Evolutionary conservation across 495 filamentous ascomycete species (phyloP), one percentile per base, ranked within the genome.

Genomic region (Cudoniella acicularis): DNA sequence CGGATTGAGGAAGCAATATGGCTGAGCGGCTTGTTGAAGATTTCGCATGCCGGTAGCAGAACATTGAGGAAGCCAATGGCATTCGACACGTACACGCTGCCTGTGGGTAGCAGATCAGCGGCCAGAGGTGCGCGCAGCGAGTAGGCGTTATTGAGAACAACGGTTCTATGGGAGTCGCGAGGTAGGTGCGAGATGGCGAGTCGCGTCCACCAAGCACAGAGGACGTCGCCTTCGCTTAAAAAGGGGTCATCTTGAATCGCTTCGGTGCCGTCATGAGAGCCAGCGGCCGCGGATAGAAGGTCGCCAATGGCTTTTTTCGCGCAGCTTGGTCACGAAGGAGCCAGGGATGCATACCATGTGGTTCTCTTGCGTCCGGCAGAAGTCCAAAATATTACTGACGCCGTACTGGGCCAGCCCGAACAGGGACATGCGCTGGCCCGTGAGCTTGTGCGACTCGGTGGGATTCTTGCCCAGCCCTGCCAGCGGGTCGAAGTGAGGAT

Each of bases 211-310:
- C 73, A 76, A 0, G 70, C 72, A 0, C 67, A 68, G 16, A 78
- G 47, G 10, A 78, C 67, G 47, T 78, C 75, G 53, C 70, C 68
- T 52, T 77, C 75, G 27, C 69, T 72, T 21, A 78, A 50, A 55
- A 78, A 78, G 57, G 75, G 71, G 58, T 64, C 68, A 45, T 63
- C 53, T n/a, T 43, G 51, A 10, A 61, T 66, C 9, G 65, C 61
- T 23, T 61, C 65, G 23, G 60, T 50, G 18, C 41, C 22, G 23
- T 54, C 26, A 9, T 41, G 36, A 41, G 36, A 41, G 9, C n/a
- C 36, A 41, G n/a, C 9, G 36, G 36, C n/a, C 36, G 36, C 9
- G n/a, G 36, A 9, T 41, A n/a, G 36, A 41, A 41, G 36, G n/a
- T n/a, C 9, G 36, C 36, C 36, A n/a, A 41, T 9, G 36, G 9